These are phyloP conservation scores for Prunus persica DNA, from an alignment of 306 rosid genomes.

Conservation along the genomic window Prunus_persica_NCBIv2 NC_034015.1:18905001-18905500, in stretches of 20 bases:
- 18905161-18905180: background rate
- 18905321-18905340: conserved; percentile 72
- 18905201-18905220: conserved; percentile 93
- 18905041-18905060: background rate
- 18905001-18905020: background rate
- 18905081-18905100: background rate
- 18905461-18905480: no score
- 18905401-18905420: conserved; percentile 91
- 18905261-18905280: conserved; percentile 63
- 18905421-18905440: conserved; percentile 76
- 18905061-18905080: background rate
- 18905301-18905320: conserved; percentile 79
- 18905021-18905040: background rate
- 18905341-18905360: conserved; percentile 84
- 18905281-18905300: conserved; percentile 76
- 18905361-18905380: conserved; percentile 81
- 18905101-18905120: conserved; percentile 2
- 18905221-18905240: conserved; percentile 79
- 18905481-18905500: background rate
- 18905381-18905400: conserved; percentile 78
- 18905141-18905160: background rate
- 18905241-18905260: conserved; percentile 80
- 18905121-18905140: conserved; percentile 18
- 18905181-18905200: conserved; percentile 53
- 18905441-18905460: background rate